Conservation (phyloP, 75 land plant genomes). For the Larix kaempferi region DNA sequence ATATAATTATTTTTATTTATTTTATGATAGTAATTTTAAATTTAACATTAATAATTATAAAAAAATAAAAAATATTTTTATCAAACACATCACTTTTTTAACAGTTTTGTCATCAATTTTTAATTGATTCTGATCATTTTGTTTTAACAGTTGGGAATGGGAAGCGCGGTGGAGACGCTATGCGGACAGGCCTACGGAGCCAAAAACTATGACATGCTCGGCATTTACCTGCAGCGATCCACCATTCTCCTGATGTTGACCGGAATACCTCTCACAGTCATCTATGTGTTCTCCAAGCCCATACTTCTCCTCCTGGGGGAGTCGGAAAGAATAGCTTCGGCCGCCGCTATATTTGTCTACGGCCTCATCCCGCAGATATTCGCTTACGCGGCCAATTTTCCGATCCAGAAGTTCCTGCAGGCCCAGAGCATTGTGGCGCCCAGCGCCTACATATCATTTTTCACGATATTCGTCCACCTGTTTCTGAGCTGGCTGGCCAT, state of each 20-base stretch:
- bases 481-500: constrained; percentile 36
- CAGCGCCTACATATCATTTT: constrained; percentile 31
- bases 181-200: constrained; percentile 78
- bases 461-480: constrained; percentile 35
- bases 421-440: constrained; percentile 64
- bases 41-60: too few species aligned
- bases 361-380: constrained; percentile 63
- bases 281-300: constrained; percentile 37
- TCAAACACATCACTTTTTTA: too few species aligned
- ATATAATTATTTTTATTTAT: too few species aligned
- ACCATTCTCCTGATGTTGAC: constrained; percentile 31
- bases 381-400: constrained; percentile 52
- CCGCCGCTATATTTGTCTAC: constrained; percentile 41
- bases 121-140: too few species aligned
- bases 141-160: constrained; percentile 56
- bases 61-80: too few species aligned
- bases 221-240: constrained; percentile 51
- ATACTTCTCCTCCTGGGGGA: constrained; percentile 42
- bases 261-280: constrained; percentile 29
- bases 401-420: constrained; percentile 61
- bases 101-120: too few species aligned
- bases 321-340: constrained; percentile 22
- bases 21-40: too few species aligned
- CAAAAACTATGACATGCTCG: constrained; percentile 35
- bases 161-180: constrained; percentile 66